phyloP scores from a whole-genome alignment of 352 stramenopile species.

The Globisporangium recalcitrans region DNA sequence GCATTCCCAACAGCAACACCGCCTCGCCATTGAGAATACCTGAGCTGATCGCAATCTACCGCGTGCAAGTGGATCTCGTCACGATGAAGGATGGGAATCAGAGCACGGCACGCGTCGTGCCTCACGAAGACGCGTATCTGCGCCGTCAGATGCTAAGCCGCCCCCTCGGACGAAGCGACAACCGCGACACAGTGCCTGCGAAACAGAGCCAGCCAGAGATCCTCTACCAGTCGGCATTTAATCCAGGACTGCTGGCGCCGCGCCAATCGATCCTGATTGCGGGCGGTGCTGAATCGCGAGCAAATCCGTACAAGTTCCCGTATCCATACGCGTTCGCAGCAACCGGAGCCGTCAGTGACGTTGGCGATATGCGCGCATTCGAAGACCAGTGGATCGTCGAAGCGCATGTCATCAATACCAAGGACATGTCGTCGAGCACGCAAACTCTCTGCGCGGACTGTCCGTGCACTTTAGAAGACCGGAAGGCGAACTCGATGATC shows the following conservation, averaged over 20 bases:
- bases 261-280: conserved; percentile 11
- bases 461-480: conserved; percentile 11
- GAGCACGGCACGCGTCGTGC: neutral
- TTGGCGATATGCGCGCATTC: neutral
- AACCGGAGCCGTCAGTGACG: neutral
- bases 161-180: neutral
- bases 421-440: conserved; percentile 1
- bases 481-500: conserved; percentile 13
- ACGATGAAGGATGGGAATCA: neutral
- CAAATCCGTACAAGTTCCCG: neutral
- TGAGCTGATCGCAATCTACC: conserved; percentile 9
- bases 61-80: conserved; percentile 10
- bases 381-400: conserved; percentile 11
- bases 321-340: conserved; percentile 11
- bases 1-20: conserved; percentile 1
- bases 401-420: conserved; percentile 11
- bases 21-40: neutral
- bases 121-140: neutral
- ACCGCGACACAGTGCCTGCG: neutral
- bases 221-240: conserved; percentile 3
- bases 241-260: neutral
- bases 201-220: neutral
- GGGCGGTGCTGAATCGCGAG: neutral
- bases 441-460: conserved; percentile 3
- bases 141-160: conserved; percentile 4